Evolutionary conservation across 164 flowering plant species (phyloP).

Genomic region (Liriodendron chinense): DNA sequence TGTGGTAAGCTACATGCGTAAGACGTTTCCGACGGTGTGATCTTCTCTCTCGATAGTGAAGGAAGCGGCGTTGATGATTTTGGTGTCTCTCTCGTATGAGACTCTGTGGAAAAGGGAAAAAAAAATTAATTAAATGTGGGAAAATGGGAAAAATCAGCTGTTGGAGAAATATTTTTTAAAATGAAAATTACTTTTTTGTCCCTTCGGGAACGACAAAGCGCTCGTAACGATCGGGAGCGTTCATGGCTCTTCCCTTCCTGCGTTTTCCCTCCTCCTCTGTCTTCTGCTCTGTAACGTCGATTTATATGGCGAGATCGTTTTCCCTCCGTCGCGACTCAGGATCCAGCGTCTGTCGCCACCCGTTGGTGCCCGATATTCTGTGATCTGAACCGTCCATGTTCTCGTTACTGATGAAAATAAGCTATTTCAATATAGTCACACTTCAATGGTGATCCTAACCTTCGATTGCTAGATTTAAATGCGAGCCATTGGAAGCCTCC

Average conservation of each 20-base stretch:
- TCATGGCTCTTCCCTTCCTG: constrained; percentile 42
- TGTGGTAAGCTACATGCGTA: constrained; percentile 63
- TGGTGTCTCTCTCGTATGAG: constrained; percentile 96
- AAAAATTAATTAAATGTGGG: not conserved
- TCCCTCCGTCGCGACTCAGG: not conserved
- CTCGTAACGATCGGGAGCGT: constrained; percentile 89
- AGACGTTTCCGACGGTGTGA: constrained; percentile 88
- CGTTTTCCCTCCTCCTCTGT: not conserved
- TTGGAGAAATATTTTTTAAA: not conserved
- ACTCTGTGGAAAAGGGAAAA: constrained; percentile 42
- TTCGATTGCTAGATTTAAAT: too few relatives aligned
- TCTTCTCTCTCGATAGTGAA: constrained; percentile 95
- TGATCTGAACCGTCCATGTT: not conserved
- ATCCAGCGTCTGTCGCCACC: not conserved
- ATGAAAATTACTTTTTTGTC: constrained; percentile 59
- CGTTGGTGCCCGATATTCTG: not conserved
- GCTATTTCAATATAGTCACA: too few relatives aligned
- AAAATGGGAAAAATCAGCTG: not conserved
- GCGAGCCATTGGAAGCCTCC: too few relatives aligned
- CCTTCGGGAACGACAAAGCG: constrained; percentile 95
- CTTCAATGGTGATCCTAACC: too few relatives aligned
- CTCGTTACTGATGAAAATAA: too few relatives aligned
- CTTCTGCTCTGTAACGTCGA: not conserved
- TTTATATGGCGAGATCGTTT: not conserved
- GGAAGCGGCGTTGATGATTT: constrained; percentile 94